A percentile compares a stretch with the other conserved stretches of the same genome.
phyloP scores from a whole-genome alignment of 441 rosid species.

The Gossypium lobatum region DNA sequence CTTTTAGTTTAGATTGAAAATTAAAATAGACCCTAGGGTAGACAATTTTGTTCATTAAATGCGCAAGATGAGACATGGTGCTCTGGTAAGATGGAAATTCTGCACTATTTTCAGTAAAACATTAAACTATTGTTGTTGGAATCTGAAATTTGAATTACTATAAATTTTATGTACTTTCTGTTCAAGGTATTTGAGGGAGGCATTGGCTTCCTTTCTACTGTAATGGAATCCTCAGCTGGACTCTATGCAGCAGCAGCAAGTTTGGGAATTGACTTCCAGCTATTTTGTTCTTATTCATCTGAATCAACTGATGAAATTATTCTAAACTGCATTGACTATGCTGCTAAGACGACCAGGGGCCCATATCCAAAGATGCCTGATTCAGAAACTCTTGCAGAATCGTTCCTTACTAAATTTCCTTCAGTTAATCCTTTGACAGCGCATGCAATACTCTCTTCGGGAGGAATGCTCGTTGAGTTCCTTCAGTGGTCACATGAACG shows the following conservation, averaged over 20 bases:
- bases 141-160: conserved; percentile 7
- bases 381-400: conserved; percentile 88
- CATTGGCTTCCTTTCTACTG: conserved; percentile 45
- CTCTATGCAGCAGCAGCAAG: conserved; percentile 93
- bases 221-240: conserved; percentile 65
- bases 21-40: background rate
- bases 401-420: conserved; percentile 88
- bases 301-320: conserved; percentile 72
- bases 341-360: conserved; percentile 35
- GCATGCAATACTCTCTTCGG: conserved; percentile 71
- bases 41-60: conserved; percentile 1
- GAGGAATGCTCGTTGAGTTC: conserved; percentile 53
- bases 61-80: conserved; percentile 1
- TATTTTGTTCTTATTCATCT: conserved; percentile 74
- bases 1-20: conserved; percentile 8
- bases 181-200: conserved; percentile 71
- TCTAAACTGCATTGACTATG: conserved; percentile 50
- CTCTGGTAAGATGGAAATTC: background rate
- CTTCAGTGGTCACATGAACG: conserved; percentile 56
- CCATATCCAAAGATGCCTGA: conserved; percentile 67
- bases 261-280: conserved; percentile 83
- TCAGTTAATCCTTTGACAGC: conserved; percentile 88
- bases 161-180: conserved; percentile 10
- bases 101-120: background rate
- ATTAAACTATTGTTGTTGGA: background rate